phyloP scores from a whole-genome alignment of 768 basidiomycete species.

The Russula virescens region DNA sequence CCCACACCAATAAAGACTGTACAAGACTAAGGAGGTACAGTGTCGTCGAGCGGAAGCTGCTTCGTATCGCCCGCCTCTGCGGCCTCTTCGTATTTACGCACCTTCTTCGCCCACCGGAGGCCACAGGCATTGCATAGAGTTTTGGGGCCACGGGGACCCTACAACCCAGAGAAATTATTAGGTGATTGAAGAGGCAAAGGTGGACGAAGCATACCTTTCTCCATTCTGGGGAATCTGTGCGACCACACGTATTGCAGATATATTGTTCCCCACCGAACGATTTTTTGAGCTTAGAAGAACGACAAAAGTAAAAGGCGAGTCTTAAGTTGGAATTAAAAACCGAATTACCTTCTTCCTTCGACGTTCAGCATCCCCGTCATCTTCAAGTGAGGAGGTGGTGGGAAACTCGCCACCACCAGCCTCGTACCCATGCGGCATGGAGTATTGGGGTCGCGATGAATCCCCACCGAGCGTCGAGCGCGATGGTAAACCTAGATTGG shows the following conservation, averaged over 20 bases:
- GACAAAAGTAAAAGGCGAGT: conserved; percentile 6
- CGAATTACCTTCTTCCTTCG: conserved; percentile 59
- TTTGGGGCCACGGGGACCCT: conserved; percentile 94
- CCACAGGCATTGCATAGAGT: conserved; percentile 98
- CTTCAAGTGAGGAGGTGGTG: conserved; percentile 32
- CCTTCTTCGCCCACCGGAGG: conserved; percentile 83
- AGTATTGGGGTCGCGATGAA: conserved; percentile 14
- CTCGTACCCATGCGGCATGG: conserved; percentile 15
- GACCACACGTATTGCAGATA: conserved; percentile 88
- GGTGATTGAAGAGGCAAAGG: background rate
- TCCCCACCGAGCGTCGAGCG: conserved; percentile 7
- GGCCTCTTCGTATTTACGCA: conserved; percentile 41
- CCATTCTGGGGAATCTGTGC: conserved; percentile 98
- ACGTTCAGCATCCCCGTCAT: conserved; percentile 45
- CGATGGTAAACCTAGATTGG: conserved; percentile 11
- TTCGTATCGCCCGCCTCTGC: conserved; percentile 27
- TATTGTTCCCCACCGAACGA: conserved; percentile 55
- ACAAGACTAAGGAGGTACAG: conserved; percentile 20
- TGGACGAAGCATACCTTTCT: conserved; percentile 53
- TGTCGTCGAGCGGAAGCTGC: conserved; percentile 22
- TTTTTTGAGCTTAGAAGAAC: conserved; percentile 31
- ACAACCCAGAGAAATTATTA: background rate
- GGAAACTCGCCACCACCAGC: background rate
- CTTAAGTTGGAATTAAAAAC: background rate
- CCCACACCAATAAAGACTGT: background rate